phyloP scores from a whole-genome alignment of 75 land plant species.

The Gnetum montanum region DNA sequence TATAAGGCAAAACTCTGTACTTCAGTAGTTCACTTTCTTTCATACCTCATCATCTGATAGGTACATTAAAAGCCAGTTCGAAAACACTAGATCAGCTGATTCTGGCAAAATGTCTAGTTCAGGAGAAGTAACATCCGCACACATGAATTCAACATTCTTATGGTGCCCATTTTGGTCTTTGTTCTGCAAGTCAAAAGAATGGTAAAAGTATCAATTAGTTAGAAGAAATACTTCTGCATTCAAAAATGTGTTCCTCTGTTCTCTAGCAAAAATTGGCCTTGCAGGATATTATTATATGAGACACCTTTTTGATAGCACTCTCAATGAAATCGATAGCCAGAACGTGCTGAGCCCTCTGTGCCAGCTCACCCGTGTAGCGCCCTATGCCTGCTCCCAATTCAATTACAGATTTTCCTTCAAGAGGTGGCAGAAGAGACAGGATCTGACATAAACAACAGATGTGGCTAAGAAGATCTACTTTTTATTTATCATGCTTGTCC shows the following conservation, averaged over 20 bases:
- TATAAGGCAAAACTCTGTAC: too few relatives aligned
- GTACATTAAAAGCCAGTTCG: constrained; percentile 99
- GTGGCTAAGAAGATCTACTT: too few relatives aligned
- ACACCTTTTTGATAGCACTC: constrained; percentile 80
- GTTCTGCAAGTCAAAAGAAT: constrained; percentile 35
- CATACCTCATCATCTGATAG: constrained; percentile 87
- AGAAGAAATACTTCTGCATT: too few relatives aligned
- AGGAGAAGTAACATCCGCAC: constrained; percentile 97
- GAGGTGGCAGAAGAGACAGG: constrained; percentile 61
- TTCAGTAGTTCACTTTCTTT: too few relatives aligned
- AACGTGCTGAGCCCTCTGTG: constrained; percentile 68
- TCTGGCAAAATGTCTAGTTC: constrained; percentile 41
- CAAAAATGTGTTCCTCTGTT: too few relatives aligned
- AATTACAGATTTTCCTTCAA: constrained; percentile 61
- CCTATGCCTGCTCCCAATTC: constrained; percentile 99
- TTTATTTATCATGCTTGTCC: too few relatives aligned
- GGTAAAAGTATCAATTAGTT: not conserved
- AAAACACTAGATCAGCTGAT: constrained; percentile 84
- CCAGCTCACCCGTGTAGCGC: constrained; percentile 91
- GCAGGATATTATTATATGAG: too few relatives aligned
- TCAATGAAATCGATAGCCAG: constrained; percentile 91
- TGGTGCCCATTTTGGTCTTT: constrained; percentile 63
- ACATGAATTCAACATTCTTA: constrained; percentile 66
- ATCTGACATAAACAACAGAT: too few relatives aligned
- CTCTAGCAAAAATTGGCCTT: too few relatives aligned